A percentile compares a stretch with the other conserved stretches of the same genome.
Conservation (phyloP, 257 asterid species). For the Capsicum chinense region DNA sequence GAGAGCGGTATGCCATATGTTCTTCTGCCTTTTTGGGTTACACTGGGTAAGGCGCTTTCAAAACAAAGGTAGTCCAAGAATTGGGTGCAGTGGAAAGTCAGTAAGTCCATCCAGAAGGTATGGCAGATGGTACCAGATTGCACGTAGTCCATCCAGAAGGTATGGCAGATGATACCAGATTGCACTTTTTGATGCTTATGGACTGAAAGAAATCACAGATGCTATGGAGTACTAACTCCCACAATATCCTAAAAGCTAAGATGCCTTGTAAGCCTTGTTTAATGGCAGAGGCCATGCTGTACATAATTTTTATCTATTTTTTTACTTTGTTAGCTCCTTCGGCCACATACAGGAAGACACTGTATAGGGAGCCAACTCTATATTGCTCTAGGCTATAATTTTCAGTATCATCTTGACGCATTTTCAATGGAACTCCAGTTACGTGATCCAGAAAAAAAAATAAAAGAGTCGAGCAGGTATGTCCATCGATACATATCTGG, state of each 20-base stretch:
- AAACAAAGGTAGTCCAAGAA: background rate
- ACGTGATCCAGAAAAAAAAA: background rate
- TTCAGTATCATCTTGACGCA: slow-evolving; percentile 16
- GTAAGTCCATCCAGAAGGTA: slow-evolving; percentile 16
- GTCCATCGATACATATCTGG: slow-evolving; percentile 3
- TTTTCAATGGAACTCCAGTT: background rate
- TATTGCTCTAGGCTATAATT: background rate
- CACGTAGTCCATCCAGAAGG: too few relatives aligned
- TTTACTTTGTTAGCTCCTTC: background rate
- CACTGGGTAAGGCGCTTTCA: background rate
- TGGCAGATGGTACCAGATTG: slow-evolving; percentile 7
- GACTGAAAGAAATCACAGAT: background rate
- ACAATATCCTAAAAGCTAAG: background rate
- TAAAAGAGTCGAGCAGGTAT: background rate
- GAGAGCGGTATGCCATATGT: background rate
- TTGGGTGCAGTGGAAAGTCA: background rate
- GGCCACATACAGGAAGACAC: background rate
- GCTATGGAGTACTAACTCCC: background rate
- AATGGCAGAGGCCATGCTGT: slow-evolving; percentile 1
- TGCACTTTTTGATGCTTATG: slow-evolving; percentile 18
- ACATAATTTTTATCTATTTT: background rate
- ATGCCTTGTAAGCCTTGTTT: background rate
- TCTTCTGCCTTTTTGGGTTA: background rate
- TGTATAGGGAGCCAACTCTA: background rate
- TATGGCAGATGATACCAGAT: too few relatives aligned